These are phyloP conservation scores for Thelonectria blattea DNA, from an alignment of 2,329 filamentous ascomycete genomes.

Conservation along the genomic window DNA sequence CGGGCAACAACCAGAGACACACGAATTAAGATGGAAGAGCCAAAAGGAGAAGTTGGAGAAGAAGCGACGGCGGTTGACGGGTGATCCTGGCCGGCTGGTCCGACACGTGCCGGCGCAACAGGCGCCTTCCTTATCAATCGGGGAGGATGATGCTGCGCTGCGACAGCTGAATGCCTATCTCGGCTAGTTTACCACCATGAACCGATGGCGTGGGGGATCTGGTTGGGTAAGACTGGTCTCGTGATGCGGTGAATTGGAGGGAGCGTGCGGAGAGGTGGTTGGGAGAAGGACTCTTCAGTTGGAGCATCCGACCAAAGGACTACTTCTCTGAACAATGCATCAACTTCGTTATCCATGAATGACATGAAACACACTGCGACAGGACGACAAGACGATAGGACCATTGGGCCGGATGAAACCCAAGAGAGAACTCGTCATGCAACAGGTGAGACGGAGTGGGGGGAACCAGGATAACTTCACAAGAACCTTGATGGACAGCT, in stretches of 20 bases:
- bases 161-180: slow-evolving; percentile 14
- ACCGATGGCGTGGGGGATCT: not conserved
- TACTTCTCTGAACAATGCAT: too few relatives aligned
- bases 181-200: slow-evolving; percentile 7
- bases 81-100: not conserved
- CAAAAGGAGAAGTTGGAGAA: not conserved
- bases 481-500: slow-evolving; percentile 23
- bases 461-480: slow-evolving; percentile 8
- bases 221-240: slow-evolving; percentile 1
- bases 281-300: too few relatives aligned
- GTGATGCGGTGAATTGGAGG: slow-evolving; percentile 3
- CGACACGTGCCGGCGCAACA: slow-evolving; percentile 1
- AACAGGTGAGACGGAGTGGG: too few relatives aligned
- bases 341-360: too few relatives aligned
- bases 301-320: too few relatives aligned
- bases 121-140: slow-evolving; percentile 12
- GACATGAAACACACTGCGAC: too few relatives aligned
- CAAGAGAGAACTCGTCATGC: too few relatives aligned
- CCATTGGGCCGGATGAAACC: too few relatives aligned
- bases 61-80: not conserved
- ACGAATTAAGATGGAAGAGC: not conserved
- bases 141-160: not conserved
- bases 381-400: too few relatives aligned
- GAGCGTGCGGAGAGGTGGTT: not conserved
- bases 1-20: not conserved